Evolutionary conservation across 257 asterid species (phyloP).

Genomic region (Solanum rostratum): DNA sequence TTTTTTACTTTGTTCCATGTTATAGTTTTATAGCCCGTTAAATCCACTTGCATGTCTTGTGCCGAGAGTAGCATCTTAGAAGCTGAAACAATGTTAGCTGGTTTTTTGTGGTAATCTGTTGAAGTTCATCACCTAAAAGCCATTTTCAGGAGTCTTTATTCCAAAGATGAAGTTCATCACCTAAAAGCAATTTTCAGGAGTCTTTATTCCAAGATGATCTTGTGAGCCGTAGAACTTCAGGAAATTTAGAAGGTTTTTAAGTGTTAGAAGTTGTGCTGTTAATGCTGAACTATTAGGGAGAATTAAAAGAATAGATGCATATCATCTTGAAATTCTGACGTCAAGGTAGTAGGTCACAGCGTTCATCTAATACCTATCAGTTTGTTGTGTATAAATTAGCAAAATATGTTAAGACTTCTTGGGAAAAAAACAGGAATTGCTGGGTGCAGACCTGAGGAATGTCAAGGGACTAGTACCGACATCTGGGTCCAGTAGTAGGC

Average conservation of each 20-base stretch:
- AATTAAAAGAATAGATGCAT: background rate
- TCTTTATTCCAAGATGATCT: background rate
- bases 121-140: background rate
- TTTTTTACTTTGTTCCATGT: background rate
- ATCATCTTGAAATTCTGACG: background rate
- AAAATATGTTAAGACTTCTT: background rate
- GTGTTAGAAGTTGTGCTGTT: background rate
- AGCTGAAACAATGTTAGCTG: background rate
- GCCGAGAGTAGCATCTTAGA: background rate
- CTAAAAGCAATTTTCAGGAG: background rate
- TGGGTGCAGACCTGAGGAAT: constrained; percentile 52
- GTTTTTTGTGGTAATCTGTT: background rate
- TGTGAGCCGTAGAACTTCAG: background rate
- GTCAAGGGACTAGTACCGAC: constrained; percentile 39
- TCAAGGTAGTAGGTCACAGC: background rate
- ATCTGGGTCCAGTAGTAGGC: constrained; percentile 47
- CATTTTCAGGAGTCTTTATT: background rate
- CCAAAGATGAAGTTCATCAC: background rate
- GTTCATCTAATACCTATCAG: background rate
- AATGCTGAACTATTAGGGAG: background rate
- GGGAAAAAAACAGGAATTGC: constrained; percentile 33
- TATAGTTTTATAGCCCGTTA: background rate
- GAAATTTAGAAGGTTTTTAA: background rate
- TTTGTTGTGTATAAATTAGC: background rate
- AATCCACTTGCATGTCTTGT: background rate